phyloP scores from a whole-genome alignment of 352 stramenopile species.

The Phytophthora agathidicida region DNA sequence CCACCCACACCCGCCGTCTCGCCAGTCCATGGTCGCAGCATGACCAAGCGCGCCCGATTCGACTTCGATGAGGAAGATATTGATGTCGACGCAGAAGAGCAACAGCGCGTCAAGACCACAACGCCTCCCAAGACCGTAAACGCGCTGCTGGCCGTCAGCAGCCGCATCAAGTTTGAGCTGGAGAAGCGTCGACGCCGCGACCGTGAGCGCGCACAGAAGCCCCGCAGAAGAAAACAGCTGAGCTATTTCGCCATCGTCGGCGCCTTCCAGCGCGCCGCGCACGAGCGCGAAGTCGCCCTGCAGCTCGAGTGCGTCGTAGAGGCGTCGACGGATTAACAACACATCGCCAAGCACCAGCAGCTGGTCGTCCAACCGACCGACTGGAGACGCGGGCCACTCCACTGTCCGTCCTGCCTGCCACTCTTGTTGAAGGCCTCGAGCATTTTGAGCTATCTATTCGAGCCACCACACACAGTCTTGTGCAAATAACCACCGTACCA shows the following conservation, averaged over 20 bases:
- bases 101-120: conserved; percentile 19
- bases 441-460: conserved; percentile 51
- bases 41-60: conserved; percentile 65
- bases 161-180: conserved; percentile 74
- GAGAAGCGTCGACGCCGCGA: conserved; percentile 61
- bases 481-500: conserved; percentile 52
- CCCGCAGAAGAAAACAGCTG: conserved; percentile 70
- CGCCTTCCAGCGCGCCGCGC: conserved; percentile 78
- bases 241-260: conserved; percentile 84
- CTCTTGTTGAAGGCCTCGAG: conserved; percentile 15
- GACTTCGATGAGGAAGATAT: conserved; percentile 45
- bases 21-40: conserved; percentile 49
- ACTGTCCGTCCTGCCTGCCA: conserved; percentile 6
- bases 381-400: conserved; percentile 4
- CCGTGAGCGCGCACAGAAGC: conserved; percentile 49
- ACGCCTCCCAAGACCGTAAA: conserved; percentile 44
- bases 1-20: conserved; percentile 76
- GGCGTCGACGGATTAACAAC: conserved; percentile 34
- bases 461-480: conserved; percentile 43
- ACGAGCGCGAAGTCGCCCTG: conserved; percentile 61
- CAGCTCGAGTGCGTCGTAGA: conserved; percentile 47
- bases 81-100: conserved; percentile 31
- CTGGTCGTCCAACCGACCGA: conserved; percentile 12
- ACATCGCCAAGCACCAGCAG: conserved; percentile 20
- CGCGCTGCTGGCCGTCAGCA: conserved; percentile 76